Base-by-base conservation (phyloP, 495 filamentous ascomycete species). In the Penicillium daleae region DNA sequence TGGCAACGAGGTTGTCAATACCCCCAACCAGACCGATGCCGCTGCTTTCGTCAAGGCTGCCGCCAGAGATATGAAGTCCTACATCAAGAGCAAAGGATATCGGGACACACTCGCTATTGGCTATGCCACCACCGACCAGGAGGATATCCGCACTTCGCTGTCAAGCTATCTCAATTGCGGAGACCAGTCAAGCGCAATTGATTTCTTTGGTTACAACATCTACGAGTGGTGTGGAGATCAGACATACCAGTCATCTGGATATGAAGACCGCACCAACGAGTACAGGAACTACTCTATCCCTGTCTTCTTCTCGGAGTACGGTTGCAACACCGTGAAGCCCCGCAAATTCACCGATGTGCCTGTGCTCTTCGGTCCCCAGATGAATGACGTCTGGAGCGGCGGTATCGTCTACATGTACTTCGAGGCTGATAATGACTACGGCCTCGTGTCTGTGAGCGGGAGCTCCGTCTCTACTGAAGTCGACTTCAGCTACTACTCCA, bases 131-230 rank as follows among this genome's bases (percentile, higher is more conserved):
- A 94, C 96, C 73, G 95, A 99, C 68, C 91, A 97, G 69, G 76
- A 86, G 15, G 81, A 83, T 7, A 96, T 97, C 67, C 92, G 96
- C 69, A 78, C 76, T 42, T 71, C 89, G 64, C 83, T 98, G 66
- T 89, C 91, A 50, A 77, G 92, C 72, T 99, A 96, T 82, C 96
- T 99, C 79, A 90, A 96, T 83, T 99, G 95, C 72, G 92, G 92
- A 63, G 78, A 89, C 54, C 60, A 80, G 44, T 74, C 74, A 0
- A 82, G 84, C 39, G 81, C 87, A 56, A 96, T 97, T 62, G 96
- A 98, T 77, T 97, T 93, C 83, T 98, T 93, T 90, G 96, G 95
- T 57, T 97, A 97, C 88, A 99, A 99, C 81, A 97, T 98, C 82
- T 98, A 98, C 81, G 93, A 92, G 56, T 99, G 94, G 94, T 99